Percentiles rank a stretch among this genome's conserved stretches.
Evolutionary conservation across 106 monocot genomes (phyloP).

Genomic region (Platanthera zijinensis): DNA sequence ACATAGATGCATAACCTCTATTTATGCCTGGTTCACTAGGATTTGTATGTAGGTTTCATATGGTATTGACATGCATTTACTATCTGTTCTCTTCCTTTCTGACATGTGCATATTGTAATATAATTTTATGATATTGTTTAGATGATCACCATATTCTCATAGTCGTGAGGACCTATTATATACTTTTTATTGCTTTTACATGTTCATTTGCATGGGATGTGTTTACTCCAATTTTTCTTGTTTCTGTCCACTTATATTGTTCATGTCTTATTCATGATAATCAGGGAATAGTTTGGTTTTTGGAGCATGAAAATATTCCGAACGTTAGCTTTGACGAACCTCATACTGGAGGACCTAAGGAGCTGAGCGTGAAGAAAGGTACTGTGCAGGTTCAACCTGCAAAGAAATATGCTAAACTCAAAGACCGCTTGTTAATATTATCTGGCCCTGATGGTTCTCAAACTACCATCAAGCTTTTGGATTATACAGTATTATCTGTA

Average conservation of each 20-base stretch:
- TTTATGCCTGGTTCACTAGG: background rate
- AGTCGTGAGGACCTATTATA: too few relatives aligned
- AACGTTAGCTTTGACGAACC: constrained; percentile 31
- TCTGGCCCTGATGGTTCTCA: constrained; percentile 50
- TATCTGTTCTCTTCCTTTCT: background rate
- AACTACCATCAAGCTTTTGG: constrained; percentile 39
- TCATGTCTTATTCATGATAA: constrained; percentile 1
- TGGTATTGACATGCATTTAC: background rate
- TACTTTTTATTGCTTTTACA: background rate
- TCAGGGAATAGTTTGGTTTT: constrained; percentile 81
- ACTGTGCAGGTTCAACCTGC: constrained; percentile 70
- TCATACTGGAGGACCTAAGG: constrained; percentile 39
- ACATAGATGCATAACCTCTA: background rate
- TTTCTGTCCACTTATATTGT: background rate
- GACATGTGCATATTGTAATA: background rate
- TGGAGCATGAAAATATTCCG: constrained; percentile 63
- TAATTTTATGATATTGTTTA: background rate
- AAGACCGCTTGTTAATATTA: constrained; percentile 44
- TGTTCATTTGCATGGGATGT: background rate
- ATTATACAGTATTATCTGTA: constrained; percentile 57
- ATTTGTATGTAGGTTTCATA: background rate
- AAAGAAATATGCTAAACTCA: constrained; percentile 73
- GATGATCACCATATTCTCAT: background rate
- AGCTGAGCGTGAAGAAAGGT: constrained; percentile 46
- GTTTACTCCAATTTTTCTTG: background rate